phyloP scores from a whole-genome alignment of 345 rosid genomes.

The Eucalyptus sp. region DNA sequence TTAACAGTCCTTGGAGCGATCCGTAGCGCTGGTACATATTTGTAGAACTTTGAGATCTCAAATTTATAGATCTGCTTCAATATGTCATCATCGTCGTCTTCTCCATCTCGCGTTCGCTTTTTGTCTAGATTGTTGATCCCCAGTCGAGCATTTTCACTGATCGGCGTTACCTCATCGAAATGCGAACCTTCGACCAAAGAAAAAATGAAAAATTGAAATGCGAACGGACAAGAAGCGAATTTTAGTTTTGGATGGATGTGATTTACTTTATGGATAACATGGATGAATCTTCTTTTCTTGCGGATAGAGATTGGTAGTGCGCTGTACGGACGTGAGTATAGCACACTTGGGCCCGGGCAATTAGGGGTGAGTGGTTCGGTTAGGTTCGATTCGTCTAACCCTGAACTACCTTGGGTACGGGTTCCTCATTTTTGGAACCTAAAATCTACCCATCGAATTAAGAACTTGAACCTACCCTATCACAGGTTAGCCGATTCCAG shows the following conservation, averaged over 20 bases:
- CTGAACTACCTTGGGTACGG: too few species aligned
- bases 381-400: too few species aligned
- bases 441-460: too few species aligned
- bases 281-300: too few species aligned
- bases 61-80: not conserved
- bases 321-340: fast-evolving
- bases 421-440: too few species aligned
- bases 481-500: too few species aligned
- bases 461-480: too few species aligned
- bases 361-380: too few species aligned
- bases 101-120: not conserved
- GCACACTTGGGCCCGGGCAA: not conserved
- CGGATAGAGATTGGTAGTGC: too few species aligned
- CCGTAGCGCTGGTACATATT: too few species aligned
- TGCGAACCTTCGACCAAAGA: not conserved
- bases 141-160: not conserved
- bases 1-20: not conserved
- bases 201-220: not conserved
- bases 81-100: not conserved
- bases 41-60: not conserved
- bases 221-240: not conserved
- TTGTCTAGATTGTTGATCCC: too few species aligned
- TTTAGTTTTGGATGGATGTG: not conserved
- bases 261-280: not conserved
- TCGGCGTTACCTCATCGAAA: too few species aligned